phyloP scores from a whole-genome alignment of 805 yeast genomes.

The Zygosaccharomyces rouxii region DNA sequence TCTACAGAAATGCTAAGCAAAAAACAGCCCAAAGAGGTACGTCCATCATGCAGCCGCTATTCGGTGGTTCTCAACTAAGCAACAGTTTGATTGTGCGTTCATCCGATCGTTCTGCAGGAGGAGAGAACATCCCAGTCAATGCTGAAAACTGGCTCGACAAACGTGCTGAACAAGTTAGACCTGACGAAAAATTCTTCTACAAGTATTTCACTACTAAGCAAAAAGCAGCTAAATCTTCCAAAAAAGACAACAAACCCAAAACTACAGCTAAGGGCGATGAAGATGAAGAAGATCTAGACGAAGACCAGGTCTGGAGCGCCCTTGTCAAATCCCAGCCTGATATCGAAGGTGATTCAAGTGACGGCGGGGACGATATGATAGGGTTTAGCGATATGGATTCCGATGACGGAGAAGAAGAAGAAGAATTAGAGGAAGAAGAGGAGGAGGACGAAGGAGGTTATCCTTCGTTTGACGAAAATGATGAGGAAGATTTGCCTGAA shows the following conservation, averaged over 20 bases:
- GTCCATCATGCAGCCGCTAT: conserved; percentile 96
- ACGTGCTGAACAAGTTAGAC: conserved; percentile 61
- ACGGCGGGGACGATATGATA: conserved; percentile 38
- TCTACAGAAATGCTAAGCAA: conserved; percentile 85
- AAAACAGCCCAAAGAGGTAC: conserved; percentile 72
- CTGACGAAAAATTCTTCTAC: conserved; percentile 84
- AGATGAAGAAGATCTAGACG: conserved; percentile 48
- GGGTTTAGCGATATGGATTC: conserved; percentile 37
- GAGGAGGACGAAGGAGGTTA: conserved; percentile 35
- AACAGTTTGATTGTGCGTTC: conserved; percentile 65
- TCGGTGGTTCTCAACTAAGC: conserved; percentile 63
- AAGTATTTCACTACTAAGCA: conserved; percentile 72
- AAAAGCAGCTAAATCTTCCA: conserved; percentile 30
- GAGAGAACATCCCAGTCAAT: conserved; percentile 56
- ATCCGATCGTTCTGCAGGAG: conserved; percentile 36
- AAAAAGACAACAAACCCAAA: conserved; percentile 8
- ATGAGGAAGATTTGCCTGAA: conserved; percentile 37
- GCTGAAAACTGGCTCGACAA: conserved; percentile 77
- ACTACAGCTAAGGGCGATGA: conserved; percentile 34
- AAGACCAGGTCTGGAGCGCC: conserved; percentile 78
- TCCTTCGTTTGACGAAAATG: conserved; percentile 25
- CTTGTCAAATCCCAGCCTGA: conserved; percentile 71
- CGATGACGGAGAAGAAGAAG: conserved; percentile 27
- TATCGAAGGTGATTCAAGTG: conserved; percentile 47
- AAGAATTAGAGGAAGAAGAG: conserved; percentile 31